Evolutionary conservation across 225 moss, liverwort and hornwort species (phyloP).

Genomic region (Bryoerythrophyllum caledonicum): DNA sequence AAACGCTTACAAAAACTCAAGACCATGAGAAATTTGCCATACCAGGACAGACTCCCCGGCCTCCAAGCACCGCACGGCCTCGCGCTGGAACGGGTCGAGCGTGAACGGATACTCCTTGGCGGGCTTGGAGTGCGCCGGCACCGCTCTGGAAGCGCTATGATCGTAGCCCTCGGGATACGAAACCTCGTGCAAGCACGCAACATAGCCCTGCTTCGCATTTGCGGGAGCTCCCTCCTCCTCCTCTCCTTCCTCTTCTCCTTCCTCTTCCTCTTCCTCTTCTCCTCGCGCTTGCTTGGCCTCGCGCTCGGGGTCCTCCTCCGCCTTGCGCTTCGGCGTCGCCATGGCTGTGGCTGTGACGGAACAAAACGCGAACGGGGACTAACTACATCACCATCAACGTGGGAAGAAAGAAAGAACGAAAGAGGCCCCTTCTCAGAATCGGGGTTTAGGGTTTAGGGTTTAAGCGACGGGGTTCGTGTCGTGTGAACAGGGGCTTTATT

Average conservation of each 20-base stretch:
- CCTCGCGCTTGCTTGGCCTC: constrained; percentile 45
- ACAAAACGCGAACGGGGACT: not conserved
- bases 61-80: constrained; percentile 87
- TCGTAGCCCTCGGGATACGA: constrained; percentile 75
- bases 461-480: rapidly evolving
- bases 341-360: constrained; percentile 21
- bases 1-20: constrained; percentile 3
- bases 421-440: not conserved
- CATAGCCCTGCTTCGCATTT: constrained; percentile 21
- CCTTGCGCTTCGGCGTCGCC: constrained; percentile 55
- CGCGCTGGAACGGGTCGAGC: constrained; percentile 91
- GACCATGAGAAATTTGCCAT: not conserved
- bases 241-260: constrained; percentile 1
- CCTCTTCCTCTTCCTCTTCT: not conserved
- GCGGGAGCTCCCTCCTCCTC: constrained; percentile 40
- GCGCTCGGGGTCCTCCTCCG: constrained; percentile 35
- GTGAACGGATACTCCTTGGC: constrained; percentile 91
- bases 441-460: constrained; percentile 18
- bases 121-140: constrained; percentile 38
- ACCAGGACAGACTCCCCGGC: constrained; percentile 94
- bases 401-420: too few relatives aligned
- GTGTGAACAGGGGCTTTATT: not conserved
- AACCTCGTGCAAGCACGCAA: constrained; percentile 81
- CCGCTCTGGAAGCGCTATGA: not conserved
- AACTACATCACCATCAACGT: not conserved